phyloP scores from a whole-genome alignment of 768 basidiomycete genomes.

The Lactifluus piperatus region DNA sequence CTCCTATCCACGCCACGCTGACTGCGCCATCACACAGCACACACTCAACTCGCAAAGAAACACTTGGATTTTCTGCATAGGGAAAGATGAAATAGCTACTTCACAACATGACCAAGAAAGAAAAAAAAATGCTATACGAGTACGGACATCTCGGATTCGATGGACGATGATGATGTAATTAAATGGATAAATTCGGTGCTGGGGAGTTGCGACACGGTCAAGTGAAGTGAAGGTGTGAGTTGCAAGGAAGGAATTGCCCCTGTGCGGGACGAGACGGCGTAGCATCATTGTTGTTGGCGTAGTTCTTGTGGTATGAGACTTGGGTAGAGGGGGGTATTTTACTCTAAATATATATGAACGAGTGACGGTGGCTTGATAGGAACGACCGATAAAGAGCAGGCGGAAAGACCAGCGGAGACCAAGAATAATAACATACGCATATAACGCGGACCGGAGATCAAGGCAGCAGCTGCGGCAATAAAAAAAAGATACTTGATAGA shows the following conservation, averaged over 20 bases:
- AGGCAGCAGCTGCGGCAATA: too few species aligned
- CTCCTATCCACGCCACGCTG: too few species aligned
- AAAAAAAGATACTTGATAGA: not conserved
- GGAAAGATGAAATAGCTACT: slow-evolving; percentile 1
- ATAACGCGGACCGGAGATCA: not conserved
- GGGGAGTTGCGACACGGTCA: not conserved
- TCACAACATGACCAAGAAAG: slow-evolving; percentile 10
- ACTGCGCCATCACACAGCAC: too few species aligned
- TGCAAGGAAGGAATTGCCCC: not conserved
- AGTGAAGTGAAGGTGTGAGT: not conserved
- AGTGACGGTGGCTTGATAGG: not conserved
- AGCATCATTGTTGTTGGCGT: not conserved
- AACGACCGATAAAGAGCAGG: not conserved
- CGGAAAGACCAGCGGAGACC: not conserved
- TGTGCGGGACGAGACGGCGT: not conserved
- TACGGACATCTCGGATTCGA: not conserved
- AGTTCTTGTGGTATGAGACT: not conserved
- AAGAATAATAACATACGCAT: not conserved
- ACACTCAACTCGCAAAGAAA: not conserved
- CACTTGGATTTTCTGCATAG: not conserved
- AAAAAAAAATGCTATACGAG: slow-evolving; percentile 4
- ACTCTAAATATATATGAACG: slow-evolving; percentile 2
- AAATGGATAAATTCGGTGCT: not conserved
- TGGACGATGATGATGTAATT: too few species aligned
- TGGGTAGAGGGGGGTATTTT: not conserved